phyloP scores from a whole-genome alignment of 805 yeast genomes.

The Schwanniomyces sp. region DNA sequence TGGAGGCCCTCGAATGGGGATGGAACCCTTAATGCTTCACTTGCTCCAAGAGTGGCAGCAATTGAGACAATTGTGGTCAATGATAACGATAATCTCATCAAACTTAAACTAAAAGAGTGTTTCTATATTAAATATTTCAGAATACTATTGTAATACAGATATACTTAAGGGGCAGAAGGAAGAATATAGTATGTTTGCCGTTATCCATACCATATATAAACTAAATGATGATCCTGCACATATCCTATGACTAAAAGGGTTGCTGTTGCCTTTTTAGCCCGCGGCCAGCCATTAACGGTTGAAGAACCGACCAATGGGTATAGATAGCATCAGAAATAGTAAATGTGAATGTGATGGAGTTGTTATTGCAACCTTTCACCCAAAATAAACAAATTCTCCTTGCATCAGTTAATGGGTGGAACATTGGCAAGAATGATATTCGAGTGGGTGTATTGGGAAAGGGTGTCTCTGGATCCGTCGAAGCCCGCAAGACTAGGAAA shows the following conservation, averaged over 20 bases:
- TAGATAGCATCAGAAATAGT: not conserved
- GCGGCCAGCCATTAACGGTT: not conserved
- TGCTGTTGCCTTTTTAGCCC: not conserved
- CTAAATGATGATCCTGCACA: not conserved
- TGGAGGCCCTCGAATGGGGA: conserved; percentile 17
- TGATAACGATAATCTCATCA: conserved; percentile 20
- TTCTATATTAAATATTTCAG: not conserved
- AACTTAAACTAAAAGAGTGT: not conserved
- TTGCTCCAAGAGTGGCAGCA: conserved; percentile 14
- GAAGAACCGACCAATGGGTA: not conserved
- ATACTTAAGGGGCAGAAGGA: not conserved
- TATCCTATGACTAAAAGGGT: not conserved
- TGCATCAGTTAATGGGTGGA: not conserved
- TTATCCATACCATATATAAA: not conserved
- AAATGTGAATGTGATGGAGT: not conserved
- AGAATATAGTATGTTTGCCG: not conserved
- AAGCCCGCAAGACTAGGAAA: conserved; percentile 9
- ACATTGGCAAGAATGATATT: not conserved
- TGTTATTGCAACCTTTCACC: not conserved
- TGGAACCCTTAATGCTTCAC: conserved; percentile 23
- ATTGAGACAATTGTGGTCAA: conserved; percentile 16
- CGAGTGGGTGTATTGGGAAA: conserved; percentile 7
- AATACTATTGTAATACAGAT: not conserved
- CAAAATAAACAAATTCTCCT: not conserved
- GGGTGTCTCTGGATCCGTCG: conserved; percentile 16